phyloP scores from a whole-genome alignment of 768 basidiomycete genomes.

The Lentinus brumalis region DNA sequence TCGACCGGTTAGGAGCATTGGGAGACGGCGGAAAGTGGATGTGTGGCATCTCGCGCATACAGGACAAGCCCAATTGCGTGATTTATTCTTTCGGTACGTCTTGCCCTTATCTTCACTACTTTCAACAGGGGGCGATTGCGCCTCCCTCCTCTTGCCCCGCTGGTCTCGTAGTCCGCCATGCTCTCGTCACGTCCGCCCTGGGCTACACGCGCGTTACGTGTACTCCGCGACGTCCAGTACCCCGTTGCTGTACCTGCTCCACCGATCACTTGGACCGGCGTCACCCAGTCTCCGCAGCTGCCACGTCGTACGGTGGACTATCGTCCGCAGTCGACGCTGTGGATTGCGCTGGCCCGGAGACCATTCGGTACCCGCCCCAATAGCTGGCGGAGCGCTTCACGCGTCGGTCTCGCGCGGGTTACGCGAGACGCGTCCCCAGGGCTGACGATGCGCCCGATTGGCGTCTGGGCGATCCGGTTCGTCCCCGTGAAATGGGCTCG shows the following conservation, averaged over 20 bases:
- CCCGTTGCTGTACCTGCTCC: neutral
- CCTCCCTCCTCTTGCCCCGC: neutral
- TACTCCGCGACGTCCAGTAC: neutral
- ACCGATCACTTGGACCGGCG: neutral
- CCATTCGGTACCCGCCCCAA: too few species aligned
- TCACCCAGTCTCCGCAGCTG: too few species aligned
- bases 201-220: neutral
- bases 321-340: neutral
- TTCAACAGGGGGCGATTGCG: neutral
- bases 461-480: too few species aligned
- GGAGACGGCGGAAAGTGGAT: slow-evolving; percentile 60
- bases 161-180: neutral
- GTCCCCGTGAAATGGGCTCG: too few species aligned
- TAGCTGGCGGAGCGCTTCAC: too few species aligned
- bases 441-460: too few species aligned
- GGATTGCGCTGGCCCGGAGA: too few species aligned
- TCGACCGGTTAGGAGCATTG: slow-evolving; percentile 48
- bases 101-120: neutral
- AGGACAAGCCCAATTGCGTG: slow-evolving; percentile 46
- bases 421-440: neutral
- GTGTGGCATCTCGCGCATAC: slow-evolving; percentile 49
- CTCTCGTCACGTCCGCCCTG: neutral
- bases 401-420: neutral
- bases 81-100: slow-evolving; percentile 52
- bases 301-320: neutral